Evolutionary conservation across 352 stramenopile genomes (phyloP), one percentile per base, ranked within the genome.

Genomic region (Phytophthora citricola): DNA sequence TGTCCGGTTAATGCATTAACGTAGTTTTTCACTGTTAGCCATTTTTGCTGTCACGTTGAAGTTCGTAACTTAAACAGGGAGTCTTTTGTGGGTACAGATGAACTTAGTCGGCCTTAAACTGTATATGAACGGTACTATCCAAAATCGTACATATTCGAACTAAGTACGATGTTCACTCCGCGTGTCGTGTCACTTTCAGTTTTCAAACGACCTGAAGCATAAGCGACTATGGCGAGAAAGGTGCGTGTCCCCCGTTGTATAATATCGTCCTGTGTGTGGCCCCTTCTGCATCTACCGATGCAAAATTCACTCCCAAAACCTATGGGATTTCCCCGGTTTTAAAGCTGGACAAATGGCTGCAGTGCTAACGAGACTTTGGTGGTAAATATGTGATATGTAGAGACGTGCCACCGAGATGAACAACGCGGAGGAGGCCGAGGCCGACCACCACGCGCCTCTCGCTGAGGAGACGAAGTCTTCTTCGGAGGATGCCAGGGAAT

Each of bases 351-450:
- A 52, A 51, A 41, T 44, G 17, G 14, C 40, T 45, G 43, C 15
- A 12, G 31, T 63, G 41, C 40, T 73, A 24, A 73, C 31, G 22
- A 61, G 14, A 66, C 48, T 48, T 46, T 62, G 10, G n/a, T 46
- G 34, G 2, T 57, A 29, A 44, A 3, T 48, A 24, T 48, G 29
- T 62, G 46, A 56, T 45, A 40, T 64, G 50, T 69, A 78, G 71
- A 66, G 71, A 73, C 71, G 71, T 61, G 66, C 71, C 26, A 63
- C 32, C 43, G 71, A 78, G 52, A 78, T 78, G 71, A 75, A 78
- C 56, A 70, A 78, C 49, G 61, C 41, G 22, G 71, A 78, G 41
- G 71, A 78, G 51, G 67, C 54, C 1, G 71, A 79, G 53, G 67
- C 40, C 10, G 57, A 76, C 49, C 63, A 69, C 24, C 49, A 66